Conservation (phyloP, 495 filamentous ascomycete genomes). For the Penicillium goetzii region DNA sequence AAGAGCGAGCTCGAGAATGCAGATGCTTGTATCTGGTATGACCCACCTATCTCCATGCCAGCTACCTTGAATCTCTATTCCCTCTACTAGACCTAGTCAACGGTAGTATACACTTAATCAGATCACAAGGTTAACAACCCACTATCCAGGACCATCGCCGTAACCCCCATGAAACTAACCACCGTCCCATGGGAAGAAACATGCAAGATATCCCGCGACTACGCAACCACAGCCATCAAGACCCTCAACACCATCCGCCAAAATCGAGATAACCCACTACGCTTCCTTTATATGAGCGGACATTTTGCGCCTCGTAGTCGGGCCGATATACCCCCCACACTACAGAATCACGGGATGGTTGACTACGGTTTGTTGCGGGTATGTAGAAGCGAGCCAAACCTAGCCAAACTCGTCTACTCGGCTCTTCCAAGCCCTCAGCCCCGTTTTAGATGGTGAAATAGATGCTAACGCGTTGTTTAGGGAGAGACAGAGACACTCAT, state of each 20-base stretch:
- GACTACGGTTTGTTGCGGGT: not conserved
- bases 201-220: not conserved
- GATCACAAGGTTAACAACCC: not conserved
- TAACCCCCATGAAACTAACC: not conserved
- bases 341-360: not conserved
- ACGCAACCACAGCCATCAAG: not conserved
- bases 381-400: not conserved
- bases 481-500: not conserved
- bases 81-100: not conserved
- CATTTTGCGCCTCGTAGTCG: not conserved
- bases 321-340: not conserved
- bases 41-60: not conserved
- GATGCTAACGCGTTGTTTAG: not conserved
- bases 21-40: constrained; percentile 2
- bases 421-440: not conserved
- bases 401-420: not conserved
- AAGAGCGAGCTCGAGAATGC: not conserved
- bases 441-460: not conserved
- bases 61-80: not conserved
- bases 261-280: not conserved
- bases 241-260: not conserved
- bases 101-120: not conserved
- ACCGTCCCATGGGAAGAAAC: constrained; percentile 1
- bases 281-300: not conserved
- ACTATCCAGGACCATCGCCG: not conserved